A percentile compares a stretch with the other conserved stretches of the same genome.
Conservation (phyloP, 2,329 filamentous ascomycete genomes). For the Dryadomyces quercivorus region DNA sequence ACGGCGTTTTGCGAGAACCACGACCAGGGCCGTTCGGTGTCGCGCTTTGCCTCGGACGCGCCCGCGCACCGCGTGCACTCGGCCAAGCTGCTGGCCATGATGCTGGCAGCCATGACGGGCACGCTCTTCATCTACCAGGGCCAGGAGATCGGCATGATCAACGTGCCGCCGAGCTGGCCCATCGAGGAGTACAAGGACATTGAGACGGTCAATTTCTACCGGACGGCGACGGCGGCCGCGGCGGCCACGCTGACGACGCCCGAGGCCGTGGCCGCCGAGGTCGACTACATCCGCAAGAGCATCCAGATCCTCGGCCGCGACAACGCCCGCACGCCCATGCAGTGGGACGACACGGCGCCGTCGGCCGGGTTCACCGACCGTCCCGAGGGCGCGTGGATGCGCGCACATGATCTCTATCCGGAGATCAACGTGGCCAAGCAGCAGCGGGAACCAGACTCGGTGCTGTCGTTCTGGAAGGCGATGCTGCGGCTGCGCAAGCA, state of each 20-base stretch:
- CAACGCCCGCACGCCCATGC: conserved; percentile 56
- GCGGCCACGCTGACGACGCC: conserved; percentile 14
- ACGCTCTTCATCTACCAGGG: conserved; percentile 49
- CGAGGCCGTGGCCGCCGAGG: conserved; percentile 26
- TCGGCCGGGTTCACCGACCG: conserved; percentile 50
- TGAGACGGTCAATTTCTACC: conserved; percentile 36
- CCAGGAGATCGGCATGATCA: conserved; percentile 48
- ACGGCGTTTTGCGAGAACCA: conserved; percentile 53
- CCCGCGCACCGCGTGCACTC: conserved; percentile 28
- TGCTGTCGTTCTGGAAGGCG: conserved; percentile 49
- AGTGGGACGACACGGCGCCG: conserved; percentile 40
- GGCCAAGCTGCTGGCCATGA: conserved; percentile 42
- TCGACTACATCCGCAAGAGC: conserved; percentile 34
- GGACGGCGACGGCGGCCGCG: conserved; percentile 14
- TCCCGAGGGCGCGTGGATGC: conserved; percentile 42
- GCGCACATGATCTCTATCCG: conserved; percentile 43
- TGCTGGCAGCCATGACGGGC: conserved; percentile 33
- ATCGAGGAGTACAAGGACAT: conserved; percentile 36
- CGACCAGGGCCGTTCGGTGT: conserved; percentile 44
- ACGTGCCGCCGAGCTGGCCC: conserved; percentile 35
- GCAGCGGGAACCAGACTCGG: conserved; percentile 28
- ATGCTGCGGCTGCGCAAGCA: conserved; percentile 41
- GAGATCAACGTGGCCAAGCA: conserved; percentile 44
- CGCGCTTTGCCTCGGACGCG: conserved; percentile 34
- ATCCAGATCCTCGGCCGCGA: conserved; percentile 51